These are phyloP conservation scores for Mimosa pudica DNA, from an alignment of 306 rosid genomes.

Conservation along the genomic window DNA sequence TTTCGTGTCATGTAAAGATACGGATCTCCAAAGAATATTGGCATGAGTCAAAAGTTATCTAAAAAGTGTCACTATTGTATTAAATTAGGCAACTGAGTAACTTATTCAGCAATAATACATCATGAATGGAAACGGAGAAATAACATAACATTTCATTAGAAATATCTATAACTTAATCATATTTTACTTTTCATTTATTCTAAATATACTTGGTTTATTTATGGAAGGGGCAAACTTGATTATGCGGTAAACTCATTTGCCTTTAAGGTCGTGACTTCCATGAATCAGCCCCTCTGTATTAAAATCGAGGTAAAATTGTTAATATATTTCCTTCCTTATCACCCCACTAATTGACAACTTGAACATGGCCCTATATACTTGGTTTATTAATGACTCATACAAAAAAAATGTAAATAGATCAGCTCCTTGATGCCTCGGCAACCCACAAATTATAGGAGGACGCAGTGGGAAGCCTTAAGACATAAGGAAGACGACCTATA, in stretches of 20 bases:
- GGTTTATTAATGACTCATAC: not conserved
- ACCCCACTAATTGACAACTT: too few species aligned
- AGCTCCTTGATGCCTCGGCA: not conserved
- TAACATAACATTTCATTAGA: not conserved
- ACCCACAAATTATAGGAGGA: not conserved
- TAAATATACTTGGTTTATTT: too few species aligned
- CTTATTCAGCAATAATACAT: not conserved
- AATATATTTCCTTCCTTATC: too few species aligned
- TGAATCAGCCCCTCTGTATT: too few species aligned
- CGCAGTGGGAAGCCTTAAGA: slow-evolving; percentile 1
- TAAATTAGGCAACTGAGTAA: not conserved
- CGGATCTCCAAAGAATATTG: not conserved
- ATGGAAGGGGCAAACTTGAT: not conserved
- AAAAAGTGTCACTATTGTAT: not conserved
- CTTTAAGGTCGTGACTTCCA: too few species aligned
- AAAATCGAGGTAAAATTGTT: too few species aligned
- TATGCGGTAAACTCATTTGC: too few species aligned
- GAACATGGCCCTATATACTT: too few species aligned
- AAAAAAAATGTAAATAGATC: not conserved
- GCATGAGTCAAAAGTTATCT: not conserved
- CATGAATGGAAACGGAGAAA: not conserved
- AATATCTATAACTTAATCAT: too few species aligned
- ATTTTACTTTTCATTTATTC: too few species aligned
- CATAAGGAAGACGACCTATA: slow-evolving; percentile 1
- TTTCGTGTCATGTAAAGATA: not conserved